Evolutionary conservation across 2,329 filamentous ascomycete genomes (phyloP), one percentile per base, ranked within the genome.

Genomic region (Aspergillus felis): DNA sequence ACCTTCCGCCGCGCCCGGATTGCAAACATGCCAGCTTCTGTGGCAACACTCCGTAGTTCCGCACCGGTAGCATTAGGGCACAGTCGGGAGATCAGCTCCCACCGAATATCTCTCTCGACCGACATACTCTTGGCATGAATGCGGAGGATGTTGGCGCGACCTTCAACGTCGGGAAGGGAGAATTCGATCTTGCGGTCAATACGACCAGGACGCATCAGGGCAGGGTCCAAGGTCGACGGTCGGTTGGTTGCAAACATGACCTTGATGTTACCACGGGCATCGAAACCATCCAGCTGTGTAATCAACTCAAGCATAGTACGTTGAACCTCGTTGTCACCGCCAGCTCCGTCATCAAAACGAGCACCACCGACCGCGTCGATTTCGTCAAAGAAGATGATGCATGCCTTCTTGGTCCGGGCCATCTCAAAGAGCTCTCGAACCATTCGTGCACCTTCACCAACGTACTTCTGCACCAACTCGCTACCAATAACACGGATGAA

Each of bases 101-200:
- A 99, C 78, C 94, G 87, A 71, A 99, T 99, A 72, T 99, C 94
- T 54, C 94, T 87, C 84, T 99, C 94, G 41, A 99, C 94, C 20
- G 92, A 97, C 94, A 99, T 99, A 74, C 91, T 96, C 88, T 97
- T 99, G 69, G 94, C 94, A 80, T 97, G 94, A 69, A 99, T 99
- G 52, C 94, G 90, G 48, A 99, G 85, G 71, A 99, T 97, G 79
- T 97, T 97, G 71, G 94, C 94, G 65, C 94, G 89, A 53, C 94
- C 94, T 76, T 99, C 94, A 67, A 97, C 91, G 75, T 99, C 94
- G 25, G 94, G 94, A 25, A 99, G 84, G 0, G 92, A 93, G 81
- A 99, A 99, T 78, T 99, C 94, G 68, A 99, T 99, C 84, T 99
- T 99, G 70, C 94, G 86, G 76, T 97, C 93, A 70, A 97, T 97